Evolutionary conservation across 1,139 yeast species (phyloP).

Genomic region (Pichia sp.): DNA sequence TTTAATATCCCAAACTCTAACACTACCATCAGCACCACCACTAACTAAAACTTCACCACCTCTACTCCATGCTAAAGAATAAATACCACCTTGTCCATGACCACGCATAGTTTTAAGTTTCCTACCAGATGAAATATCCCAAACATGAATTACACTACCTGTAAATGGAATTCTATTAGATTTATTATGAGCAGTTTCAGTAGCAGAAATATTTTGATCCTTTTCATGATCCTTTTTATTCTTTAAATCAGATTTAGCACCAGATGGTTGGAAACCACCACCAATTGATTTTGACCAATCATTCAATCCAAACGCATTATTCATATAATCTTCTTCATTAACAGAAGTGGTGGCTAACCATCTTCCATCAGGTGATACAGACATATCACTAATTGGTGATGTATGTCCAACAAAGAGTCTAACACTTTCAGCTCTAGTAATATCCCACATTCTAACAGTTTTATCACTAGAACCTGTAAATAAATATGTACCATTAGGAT

Average conservation of each 20-base stretch:
- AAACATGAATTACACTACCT: constrained; percentile 52
- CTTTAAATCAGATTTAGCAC: not conserved
- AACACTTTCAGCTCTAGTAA: constrained; percentile 79
- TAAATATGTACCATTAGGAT: constrained; percentile 90
- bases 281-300: constrained; percentile 11
- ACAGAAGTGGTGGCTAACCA: constrained; percentile 96
- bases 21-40: constrained; percentile 89
- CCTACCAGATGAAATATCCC: constrained; percentile 94
- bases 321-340: constrained; percentile 48
- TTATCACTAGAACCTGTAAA: constrained; percentile 94
- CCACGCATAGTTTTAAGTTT: constrained; percentile 80
- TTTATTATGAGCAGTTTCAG: not conserved
- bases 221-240: not conserved
- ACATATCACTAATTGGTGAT: constrained; percentile 75
- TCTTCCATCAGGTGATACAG: constrained; percentile 94
- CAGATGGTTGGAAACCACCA: constrained; percentile 13
- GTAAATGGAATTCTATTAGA: constrained; percentile 5
- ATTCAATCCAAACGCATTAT: constrained; percentile 12
- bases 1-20: constrained; percentile 93
- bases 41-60: constrained; percentile 88
- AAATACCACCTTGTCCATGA: constrained; percentile 81
- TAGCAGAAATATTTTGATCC: not conserved
- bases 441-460: constrained; percentile 98
- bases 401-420: constrained; percentile 94
- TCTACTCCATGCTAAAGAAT: constrained; percentile 75